These are phyloP conservation scores for Stephania japonica DNA, from an alignment of 164 flowering plant genomes.

Conservation along the genomic window DNA sequence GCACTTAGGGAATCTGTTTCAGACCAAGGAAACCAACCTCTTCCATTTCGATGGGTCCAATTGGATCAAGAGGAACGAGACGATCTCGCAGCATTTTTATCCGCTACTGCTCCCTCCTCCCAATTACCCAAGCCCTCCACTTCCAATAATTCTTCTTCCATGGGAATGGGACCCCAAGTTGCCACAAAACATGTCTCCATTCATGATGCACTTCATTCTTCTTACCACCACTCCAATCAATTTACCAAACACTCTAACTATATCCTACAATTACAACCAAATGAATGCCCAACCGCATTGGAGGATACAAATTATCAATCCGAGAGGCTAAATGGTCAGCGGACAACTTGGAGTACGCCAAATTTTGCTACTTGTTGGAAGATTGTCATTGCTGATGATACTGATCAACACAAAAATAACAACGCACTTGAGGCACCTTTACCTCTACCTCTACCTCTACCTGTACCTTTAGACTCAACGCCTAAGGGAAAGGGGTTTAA, in stretches of 20 bases:
- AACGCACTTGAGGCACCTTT: constrained; percentile 15
- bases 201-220: constrained; percentile 6
- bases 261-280: constrained; percentile 35
- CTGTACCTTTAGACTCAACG: constrained; percentile 33
- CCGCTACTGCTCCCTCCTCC: constrained; percentile 38
- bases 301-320: constrained; percentile 24
- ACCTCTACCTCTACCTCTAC: no score
- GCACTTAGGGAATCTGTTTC: constrained; percentile 41
- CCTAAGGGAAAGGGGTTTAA: constrained; percentile 49
- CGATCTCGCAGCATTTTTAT: constrained; percentile 77
- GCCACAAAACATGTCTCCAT: constrained; percentile 15
- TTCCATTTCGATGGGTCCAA: constrained; percentile 56
- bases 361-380: constrained; percentile 45
- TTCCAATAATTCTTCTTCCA: background rate
- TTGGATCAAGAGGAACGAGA: constrained; percentile 70
- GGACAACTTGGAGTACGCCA: constrained; percentile 46
- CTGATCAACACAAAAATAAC: constrained; percentile 34
- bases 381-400: constrained; percentile 56
- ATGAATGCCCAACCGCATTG: constrained; percentile 22
- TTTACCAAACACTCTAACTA: constrained; percentile 26
- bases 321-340: constrained; percentile 23
- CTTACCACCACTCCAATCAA: constrained; percentile 14
- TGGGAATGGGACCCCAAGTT: background rate
- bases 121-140: constrained; percentile 16
- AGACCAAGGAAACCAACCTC: constrained; percentile 45